phyloP scores from a whole-genome alignment of 2,329 filamentous ascomycete species.

The Raffaelea albimanens region DNA sequence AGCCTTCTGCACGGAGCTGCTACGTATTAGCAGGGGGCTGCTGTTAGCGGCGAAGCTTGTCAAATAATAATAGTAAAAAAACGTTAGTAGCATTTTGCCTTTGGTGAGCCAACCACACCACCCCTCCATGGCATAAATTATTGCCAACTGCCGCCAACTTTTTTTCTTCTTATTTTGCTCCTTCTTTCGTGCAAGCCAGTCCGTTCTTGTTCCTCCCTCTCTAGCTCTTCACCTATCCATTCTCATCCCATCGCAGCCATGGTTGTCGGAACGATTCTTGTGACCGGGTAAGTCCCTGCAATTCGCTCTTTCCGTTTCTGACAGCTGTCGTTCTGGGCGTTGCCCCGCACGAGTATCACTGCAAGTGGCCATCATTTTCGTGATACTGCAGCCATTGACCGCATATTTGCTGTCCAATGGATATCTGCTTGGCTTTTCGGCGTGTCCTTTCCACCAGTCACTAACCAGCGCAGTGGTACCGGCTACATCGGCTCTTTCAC shows the following conservation, averaged over 20 bases:
- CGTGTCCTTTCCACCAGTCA: background rate
- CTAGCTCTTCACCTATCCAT: background rate
- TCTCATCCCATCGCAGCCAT: conserved; percentile 35
- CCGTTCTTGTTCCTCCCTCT: background rate
- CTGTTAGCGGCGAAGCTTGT: too few relatives aligned
- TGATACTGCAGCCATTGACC: too few relatives aligned
- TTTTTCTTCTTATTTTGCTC: background rate
- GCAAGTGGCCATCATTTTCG: background rate
- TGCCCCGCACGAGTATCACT: too few relatives aligned
- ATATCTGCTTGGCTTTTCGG: background rate
- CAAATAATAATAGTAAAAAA: too few relatives aligned
- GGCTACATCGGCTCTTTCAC: conserved; percentile 99
- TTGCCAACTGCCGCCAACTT: background rate
- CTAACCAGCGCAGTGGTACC: conserved; percentile 61
- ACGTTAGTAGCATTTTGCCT: too few relatives aligned
- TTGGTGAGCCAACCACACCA: too few relatives aligned
- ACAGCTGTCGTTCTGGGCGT: too few relatives aligned
- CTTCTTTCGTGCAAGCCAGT: background rate
- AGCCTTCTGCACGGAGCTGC: too few relatives aligned
- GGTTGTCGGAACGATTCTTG: conserved; percentile 78
- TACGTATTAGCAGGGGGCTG: too few relatives aligned
- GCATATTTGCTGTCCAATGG: background rate
- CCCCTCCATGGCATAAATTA: too few relatives aligned
- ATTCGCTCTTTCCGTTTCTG: too few relatives aligned
- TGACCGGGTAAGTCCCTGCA: conserved; percentile 88